Evolutionary conservation across 306 rosid species (phyloP), one percentile per base, ranked within the genome.

Genomic region (Cucurbita maxima): DNA sequence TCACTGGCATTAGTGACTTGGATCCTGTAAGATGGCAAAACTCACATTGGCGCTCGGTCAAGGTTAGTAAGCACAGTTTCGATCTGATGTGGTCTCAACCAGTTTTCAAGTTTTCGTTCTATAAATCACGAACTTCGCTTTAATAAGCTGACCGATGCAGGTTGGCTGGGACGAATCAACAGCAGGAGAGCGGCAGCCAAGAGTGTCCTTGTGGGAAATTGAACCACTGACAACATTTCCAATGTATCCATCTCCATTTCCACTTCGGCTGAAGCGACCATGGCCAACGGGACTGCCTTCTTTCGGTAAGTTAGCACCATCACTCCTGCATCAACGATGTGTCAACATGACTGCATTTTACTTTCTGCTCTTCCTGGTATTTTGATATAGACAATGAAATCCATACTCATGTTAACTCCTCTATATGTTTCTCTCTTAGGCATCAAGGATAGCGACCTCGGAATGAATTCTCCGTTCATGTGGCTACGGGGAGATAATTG

Each of bases 141-240:
- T 59, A 58, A 67, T 69, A 68, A 71, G 38, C 66, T 75, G 80
- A 68, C 48, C 0, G 77, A 70, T 84, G 84, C 87, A 95, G 99
- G 99, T 95, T 76, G 99, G 99, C 53, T 95, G 99, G 99, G 99
- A 95, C 45, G 99, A 95, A 79, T 95, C 99, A 34, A 91, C 97
- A 3, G 99, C 99, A n/a, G 99, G 97, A 58, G 99, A 95, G 68
- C 87, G 92, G 79, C 99, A 95, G 82, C 97, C 99, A 56, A 86
- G 99, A 82, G 99, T 95, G 25, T 89, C 99, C 43, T 71, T 95
- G 37, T 95, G 99, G 99, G 99, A 95, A 82, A 89, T 91, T 79
- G 99, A 95, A 79, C 99, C 99, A 6, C 80, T 95, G 73, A 95
- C 99, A 12, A 88, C 99, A 38, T 95, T 95, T 75, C 99, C 99